phyloP scores from a whole-genome alignment of 164 flowering plant genomes.

The Stephania japonica region DNA sequence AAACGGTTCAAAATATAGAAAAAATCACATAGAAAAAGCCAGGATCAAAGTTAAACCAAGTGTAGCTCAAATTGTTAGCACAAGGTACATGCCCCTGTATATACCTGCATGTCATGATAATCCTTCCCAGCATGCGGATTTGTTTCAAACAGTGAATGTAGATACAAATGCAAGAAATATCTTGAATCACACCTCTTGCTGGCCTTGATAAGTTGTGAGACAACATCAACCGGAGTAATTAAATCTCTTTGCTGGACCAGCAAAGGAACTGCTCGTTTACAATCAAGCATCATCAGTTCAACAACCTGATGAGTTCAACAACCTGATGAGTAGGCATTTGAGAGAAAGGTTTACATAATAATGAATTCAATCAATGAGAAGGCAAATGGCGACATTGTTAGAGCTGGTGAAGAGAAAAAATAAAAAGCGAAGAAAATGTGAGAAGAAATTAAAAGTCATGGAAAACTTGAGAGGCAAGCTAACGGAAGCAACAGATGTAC shows the following conservation, averaged over 20 bases:
- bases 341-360: background rate
- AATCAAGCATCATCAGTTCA: slow-evolving; percentile 81
- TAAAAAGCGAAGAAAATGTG: background rate
- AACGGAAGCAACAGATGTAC: no score
- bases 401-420: background rate
- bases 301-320: slow-evolving; percentile 69
- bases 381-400: background rate
- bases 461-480: background rate
- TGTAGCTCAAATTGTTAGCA: background rate
- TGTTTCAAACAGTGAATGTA: slow-evolving; percentile 78
- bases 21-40: background rate
- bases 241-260: slow-evolving; percentile 70
- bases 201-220: slow-evolving; percentile 62
- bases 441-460: background rate
- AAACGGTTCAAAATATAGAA: background rate
- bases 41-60: background rate
- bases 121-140: slow-evolving; percentile 84
- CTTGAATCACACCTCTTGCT: slow-evolving; percentile 59
- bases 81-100: background rate
- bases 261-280: slow-evolving; percentile 70
- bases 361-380: background rate
- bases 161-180: slow-evolving; percentile 72
- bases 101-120: slow-evolving; percentile 97
- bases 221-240: slow-evolving; percentile 70
- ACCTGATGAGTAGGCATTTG: slow-evolving; percentile 40